These are phyloP conservation scores for Podospora sp. DNA, from an alignment of 495 filamentous ascomycete species.

Conservation along the genomic window DNA sequence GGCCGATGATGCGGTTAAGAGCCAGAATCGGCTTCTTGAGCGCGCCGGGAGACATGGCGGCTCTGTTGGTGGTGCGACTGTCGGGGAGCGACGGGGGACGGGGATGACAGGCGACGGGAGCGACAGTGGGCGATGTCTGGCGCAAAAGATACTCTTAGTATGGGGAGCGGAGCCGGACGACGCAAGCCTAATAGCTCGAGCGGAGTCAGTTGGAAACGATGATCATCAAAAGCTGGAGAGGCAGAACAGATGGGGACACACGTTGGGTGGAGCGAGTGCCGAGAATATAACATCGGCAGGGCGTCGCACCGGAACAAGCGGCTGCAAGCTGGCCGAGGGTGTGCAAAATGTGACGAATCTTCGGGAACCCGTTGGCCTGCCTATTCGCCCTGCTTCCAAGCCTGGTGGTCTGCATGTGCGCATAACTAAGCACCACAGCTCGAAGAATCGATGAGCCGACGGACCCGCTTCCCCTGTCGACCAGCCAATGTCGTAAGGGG, in stretches of 20 bases:
- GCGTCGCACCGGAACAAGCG: background rate
- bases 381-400: constrained; percentile 1
- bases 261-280: background rate
- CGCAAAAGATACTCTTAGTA: background rate
- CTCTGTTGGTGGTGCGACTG: background rate
- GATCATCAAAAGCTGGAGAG: no score
- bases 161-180: background rate
- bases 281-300: background rate
- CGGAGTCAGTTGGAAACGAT: background rate
- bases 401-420: background rate
- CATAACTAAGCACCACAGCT: background rate
- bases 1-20: constrained; percentile 48
- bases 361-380: constrained; percentile 19
- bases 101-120: no score
- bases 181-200: constrained; percentile 2
- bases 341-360: constrained; percentile 17
- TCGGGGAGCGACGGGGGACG: no score
- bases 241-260: background rate
- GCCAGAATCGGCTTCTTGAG: constrained; percentile 48
- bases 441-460: background rate
- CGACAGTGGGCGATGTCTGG: no score
- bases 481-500: background rate
- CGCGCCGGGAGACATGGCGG: constrained; percentile 39
- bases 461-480: background rate
- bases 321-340: background rate